Base-by-base conservation (phyloP, 768 basidiomycete genomes). In the Boletus bicolor region DNA sequence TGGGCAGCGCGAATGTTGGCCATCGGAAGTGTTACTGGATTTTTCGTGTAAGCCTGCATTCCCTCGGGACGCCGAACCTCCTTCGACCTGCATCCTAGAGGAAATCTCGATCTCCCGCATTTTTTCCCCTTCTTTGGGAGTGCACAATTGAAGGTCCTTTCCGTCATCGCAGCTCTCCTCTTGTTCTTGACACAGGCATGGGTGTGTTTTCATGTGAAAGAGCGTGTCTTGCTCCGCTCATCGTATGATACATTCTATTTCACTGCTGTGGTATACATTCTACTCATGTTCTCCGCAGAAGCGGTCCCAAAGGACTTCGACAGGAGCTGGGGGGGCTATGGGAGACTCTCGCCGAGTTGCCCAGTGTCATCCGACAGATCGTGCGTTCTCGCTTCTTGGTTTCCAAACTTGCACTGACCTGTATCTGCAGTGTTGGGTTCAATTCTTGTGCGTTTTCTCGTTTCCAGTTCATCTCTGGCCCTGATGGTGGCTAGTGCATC, bases 1-100 rank as follows among this genome's bases (percentile, higher is more conserved):
- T 98, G 95, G 95, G 95, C 93, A 0, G 92, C 91, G 0, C 77
- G 89, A n/a, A 95, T 97, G 92, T 74, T 89, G 44, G 91, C 91
- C 1, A 64, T 94, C 28, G 95, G 95, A 11, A 85, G 89, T 53
- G 86, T 96, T 0, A 75, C 85, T 2, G 94, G 93, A 0, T 96
- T 94, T 70, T 96, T 90, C 65, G 78, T 91, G 93, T 94, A 61
- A 62, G 90, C 35, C 53, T 7, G 3, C 35, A n/a, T 44, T 12
- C 2, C 19, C 7, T 39, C 50, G 9, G 3, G 8, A 17, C 37
- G 2, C 7, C 19, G 14, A 34, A 8, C 14, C 10, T 34, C 41
- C 51, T 37, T 53, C 43, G 12, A 44, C 39, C 30, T 21, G 14
- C 52, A 6, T 36, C 15, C 5, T 2, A 93, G 92, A 17, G 93